Base-by-base conservation (phyloP, 257 asterid genomes). In the Ilex aquifolium region DNA sequence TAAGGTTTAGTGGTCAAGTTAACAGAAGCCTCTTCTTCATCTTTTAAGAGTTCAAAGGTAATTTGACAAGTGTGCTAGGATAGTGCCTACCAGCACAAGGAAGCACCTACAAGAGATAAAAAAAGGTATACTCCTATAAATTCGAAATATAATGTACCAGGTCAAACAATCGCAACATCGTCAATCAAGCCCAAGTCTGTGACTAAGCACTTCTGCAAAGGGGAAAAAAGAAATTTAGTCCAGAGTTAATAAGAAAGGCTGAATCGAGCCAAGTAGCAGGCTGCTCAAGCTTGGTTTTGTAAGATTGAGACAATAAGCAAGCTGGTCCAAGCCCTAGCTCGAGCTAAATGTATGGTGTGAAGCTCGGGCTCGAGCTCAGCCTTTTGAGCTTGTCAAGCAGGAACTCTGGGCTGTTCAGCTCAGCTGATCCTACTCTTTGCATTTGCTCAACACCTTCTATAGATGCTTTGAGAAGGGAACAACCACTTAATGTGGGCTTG, bases 161-260 rank as follows among this genome's bases (percentile, higher is more conserved):
- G 56, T 64, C 60, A 70, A 60, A 65, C 70, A 71, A 68, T 77
- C 40, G 65, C 65, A 65, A 76, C 60, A 76, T 72, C 81, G 79
- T 79, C 88, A 74, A 61, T 40, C 56, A 64, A 69, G 56, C 66
- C 72, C 60, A 69, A 65, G 60, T 61, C 77, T 79, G 79, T 66
- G 76, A 79, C 70, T 69, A 77, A 72, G 75, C 75, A 66, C 56
- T 77, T 82, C 88, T 79, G 85, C 83, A 79, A 79, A 79, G 77
- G 27, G 27, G 83, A 76, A 69, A 82, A 76, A 76, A 72, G 61
- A 70, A 76, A 74, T 76, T 82, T 68, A 76, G 73, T 77, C 66
- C 56, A 60, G 68, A 69, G 69, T 67, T 61, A 64, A 39, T 54
- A 51, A 46, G 44, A 40, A 55, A 65, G 62, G 53, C 44, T 44